Evolutionary conservation across 345 rosid species (phyloP).

Genomic region (Hypericum perforatum): DNA sequence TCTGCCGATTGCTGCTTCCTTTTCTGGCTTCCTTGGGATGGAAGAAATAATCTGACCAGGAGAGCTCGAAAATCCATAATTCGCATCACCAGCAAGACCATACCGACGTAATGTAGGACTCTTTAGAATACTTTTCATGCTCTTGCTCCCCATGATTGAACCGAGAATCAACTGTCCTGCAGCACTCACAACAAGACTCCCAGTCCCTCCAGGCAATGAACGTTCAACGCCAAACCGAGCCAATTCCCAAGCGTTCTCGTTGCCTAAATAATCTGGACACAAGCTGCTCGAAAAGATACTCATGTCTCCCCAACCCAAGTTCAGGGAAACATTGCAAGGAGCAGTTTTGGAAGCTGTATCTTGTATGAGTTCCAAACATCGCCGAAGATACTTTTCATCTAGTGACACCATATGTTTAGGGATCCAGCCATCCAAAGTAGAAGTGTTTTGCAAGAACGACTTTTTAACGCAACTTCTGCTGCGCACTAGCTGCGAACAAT

Average conservation of each 20-base stretch:
- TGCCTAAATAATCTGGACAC: conserved; percentile 19
- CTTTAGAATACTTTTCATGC: conserved; percentile 48
- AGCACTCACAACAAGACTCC: conserved; percentile 38
- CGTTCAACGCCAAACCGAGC: conserved; percentile 41
- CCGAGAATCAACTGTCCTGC: conserved; percentile 43
- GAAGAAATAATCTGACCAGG: conserved; percentile 26
- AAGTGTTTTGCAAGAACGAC: conserved; percentile 32
- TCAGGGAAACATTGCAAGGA: conserved; percentile 32
- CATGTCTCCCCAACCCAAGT: conserved; percentile 27
- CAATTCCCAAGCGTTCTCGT: conserved; percentile 25
- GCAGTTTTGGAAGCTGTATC: conserved; percentile 41
- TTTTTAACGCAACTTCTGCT: conserved; percentile 38
- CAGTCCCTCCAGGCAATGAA: conserved; percentile 38
- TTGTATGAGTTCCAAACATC: conserved; percentile 61
- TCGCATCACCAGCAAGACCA: conserved; percentile 29
- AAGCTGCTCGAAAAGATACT: conserved; percentile 24
- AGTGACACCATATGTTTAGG: conserved; percentile 60
- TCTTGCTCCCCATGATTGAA: conserved; percentile 63
- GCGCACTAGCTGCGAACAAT: conserved; percentile 33
- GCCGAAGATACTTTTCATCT: conserved; percentile 67
- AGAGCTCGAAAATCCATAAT: conserved; percentile 28
- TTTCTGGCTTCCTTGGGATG: conserved; percentile 22
- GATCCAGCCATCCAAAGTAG: conserved; percentile 42
- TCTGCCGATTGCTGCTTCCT: conserved; percentile 12
- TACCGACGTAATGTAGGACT: conserved; percentile 44